Percentiles rank a stretch among this genome's conserved stretches.
phyloP scores from a whole-genome alignment of 805 yeast species.

The Diddensiella santjacobensis region DNA sequence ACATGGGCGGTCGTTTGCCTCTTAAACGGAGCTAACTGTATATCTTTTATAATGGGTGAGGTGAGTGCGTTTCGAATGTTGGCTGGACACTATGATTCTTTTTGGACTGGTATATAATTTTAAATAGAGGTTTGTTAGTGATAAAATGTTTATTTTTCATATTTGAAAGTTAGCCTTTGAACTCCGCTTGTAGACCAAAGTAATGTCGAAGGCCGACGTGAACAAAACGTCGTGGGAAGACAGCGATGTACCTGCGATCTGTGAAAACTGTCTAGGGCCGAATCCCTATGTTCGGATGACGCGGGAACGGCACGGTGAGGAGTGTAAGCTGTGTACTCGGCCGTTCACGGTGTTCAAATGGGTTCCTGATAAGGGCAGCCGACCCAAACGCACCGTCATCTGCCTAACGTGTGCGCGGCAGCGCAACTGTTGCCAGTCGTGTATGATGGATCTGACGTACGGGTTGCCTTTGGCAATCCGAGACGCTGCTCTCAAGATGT shows the following conservation, averaged over 20 bases:
- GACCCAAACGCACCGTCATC: slow-evolving; percentile 58
- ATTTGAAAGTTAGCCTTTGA: neutral
- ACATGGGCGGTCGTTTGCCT: no score
- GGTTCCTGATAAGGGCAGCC: slow-evolving; percentile 48
- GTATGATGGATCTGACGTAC: slow-evolving; percentile 77
- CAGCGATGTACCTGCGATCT: slow-evolving; percentile 57
- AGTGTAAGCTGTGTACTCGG: slow-evolving; percentile 80
- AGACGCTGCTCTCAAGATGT: slow-evolving; percentile 75
- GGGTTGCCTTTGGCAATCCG: slow-evolving; percentile 76
- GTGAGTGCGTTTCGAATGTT: no score
- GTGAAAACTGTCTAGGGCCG: slow-evolving; percentile 69
- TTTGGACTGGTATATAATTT: neutral
- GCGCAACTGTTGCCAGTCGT: slow-evolving; percentile 81
- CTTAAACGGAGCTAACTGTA: no score
- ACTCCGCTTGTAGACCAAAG: neutral
- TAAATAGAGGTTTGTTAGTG: neutral
- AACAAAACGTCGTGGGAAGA: slow-evolving; percentile 34
- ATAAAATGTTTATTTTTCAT: neutral
- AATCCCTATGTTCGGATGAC: slow-evolving; percentile 66
- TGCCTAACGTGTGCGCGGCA: slow-evolving; percentile 78
- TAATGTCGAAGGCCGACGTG: slow-evolving; percentile 31
- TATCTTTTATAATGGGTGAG: no score
- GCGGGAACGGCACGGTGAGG: slow-evolving; percentile 66
- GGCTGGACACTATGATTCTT: neutral
- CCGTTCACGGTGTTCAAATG: slow-evolving; percentile 81